These are phyloP conservation scores for Neopestalotiopsis sp. DNA, from an alignment of 2,329 filamentous ascomycete genomes.

Conservation along the genomic window DNA sequence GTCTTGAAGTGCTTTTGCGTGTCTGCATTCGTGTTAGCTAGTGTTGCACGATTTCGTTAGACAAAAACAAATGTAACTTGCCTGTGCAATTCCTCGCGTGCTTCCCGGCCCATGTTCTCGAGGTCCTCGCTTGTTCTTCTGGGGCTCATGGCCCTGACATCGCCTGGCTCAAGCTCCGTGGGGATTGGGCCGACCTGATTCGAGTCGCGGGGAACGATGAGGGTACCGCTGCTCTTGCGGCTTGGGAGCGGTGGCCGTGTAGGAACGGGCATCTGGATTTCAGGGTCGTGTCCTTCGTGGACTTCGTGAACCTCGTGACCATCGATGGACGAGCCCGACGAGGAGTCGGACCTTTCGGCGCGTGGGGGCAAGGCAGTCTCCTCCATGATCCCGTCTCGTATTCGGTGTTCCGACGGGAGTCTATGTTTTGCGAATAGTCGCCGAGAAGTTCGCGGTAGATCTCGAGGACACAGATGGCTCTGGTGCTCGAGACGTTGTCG, in stretches of 20 bases:
- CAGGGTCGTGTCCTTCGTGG: neutral
- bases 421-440: neutral
- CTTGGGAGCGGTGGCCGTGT: constrained; percentile 72
- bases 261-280: constrained; percentile 57
- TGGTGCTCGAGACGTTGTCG: neutral
- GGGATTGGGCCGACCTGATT: constrained; percentile 75
- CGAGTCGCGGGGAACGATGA: constrained; percentile 81
- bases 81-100: constrained; percentile 69
- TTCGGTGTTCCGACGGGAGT: neutral
- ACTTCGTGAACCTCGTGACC: constrained; percentile 7
- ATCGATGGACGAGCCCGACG: constrained; percentile 11
- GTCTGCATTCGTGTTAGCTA: constrained; percentile 55
- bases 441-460: neutral
- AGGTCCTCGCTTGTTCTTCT: constrained; percentile 89
- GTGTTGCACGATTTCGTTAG: neutral
- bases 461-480: neutral
- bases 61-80: constrained; percentile 38
- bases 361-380: neutral
- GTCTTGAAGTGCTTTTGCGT: constrained; percentile 87
- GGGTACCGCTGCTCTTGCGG: constrained; percentile 80
- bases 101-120: constrained; percentile 84
- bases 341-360: constrained; percentile 15
- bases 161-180: constrained; percentile 80
- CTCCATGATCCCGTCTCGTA: neutral
- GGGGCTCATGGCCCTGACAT: constrained; percentile 94